phyloP scores from a whole-genome alignment of 768 basidiomycete genomes.

The Pholiota microspora region DNA sequence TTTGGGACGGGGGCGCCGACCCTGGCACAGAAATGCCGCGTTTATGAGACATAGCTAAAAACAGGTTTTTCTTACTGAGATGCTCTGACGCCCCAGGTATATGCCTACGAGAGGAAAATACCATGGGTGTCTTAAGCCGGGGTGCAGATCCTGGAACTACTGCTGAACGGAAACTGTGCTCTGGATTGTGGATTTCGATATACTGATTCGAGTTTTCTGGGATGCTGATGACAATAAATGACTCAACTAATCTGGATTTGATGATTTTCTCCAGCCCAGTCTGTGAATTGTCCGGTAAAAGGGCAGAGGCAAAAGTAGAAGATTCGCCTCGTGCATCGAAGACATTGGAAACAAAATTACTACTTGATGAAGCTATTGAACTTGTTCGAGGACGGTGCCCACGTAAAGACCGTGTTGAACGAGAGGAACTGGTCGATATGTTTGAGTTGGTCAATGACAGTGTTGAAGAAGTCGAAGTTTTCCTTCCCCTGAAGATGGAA shows the following conservation, averaged over 20 bases:
- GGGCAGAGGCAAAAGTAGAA: slow-evolving; percentile 17
- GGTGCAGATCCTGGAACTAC: slow-evolving; percentile 18
- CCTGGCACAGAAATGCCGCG: too few species aligned
- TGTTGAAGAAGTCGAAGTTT: slow-evolving; percentile 44
- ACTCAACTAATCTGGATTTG: slow-evolving; percentile 72
- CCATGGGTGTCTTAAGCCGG: slow-evolving; percentile 5
- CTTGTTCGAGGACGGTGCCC: slow-evolving; percentile 46
- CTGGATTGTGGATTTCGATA: background rate
- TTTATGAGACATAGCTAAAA: too few species aligned
- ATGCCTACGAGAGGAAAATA: background rate
- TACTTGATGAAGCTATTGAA: slow-evolving; percentile 51
- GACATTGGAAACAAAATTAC: slow-evolving; percentile 24
- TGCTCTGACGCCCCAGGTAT: too few species aligned
- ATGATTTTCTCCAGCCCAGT: slow-evolving; percentile 67
- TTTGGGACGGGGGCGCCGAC: slow-evolving; percentile 14
- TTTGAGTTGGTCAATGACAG: slow-evolving; percentile 28
- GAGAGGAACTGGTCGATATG: slow-evolving; percentile 20
- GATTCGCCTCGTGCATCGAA: slow-evolving; percentile 11
- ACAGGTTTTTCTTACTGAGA: too few species aligned
- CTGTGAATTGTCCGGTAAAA: slow-evolving; percentile 65
- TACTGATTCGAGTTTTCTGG: background rate
- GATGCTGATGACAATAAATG: slow-evolving; percentile 62
- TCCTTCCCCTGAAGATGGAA: slow-evolving; percentile 27
- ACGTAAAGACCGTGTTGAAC: slow-evolving; percentile 32
- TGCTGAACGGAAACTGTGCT: background rate